Base-by-base conservation (phyloP, 495 filamentous ascomycete species). In the Podospora bellae-mahoneyi region DNA sequence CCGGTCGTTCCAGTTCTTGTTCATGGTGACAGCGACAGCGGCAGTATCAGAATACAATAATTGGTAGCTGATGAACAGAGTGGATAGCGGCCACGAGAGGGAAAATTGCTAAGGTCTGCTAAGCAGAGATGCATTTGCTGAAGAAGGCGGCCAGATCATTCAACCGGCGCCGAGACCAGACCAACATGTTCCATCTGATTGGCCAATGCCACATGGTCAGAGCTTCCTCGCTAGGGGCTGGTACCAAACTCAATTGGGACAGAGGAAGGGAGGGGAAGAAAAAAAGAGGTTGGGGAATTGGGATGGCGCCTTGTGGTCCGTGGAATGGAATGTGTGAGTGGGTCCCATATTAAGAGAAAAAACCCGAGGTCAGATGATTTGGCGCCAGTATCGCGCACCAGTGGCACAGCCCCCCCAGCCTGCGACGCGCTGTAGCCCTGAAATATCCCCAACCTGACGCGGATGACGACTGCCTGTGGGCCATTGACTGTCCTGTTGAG, bases 1-100 rank as follows among this genome's bases (percentile, higher is more conserved):
- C 64, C 81, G 76, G 72, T 84, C 82, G 65, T 81, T 82, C 82
- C 82, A 84, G 71, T 84, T 84, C 66, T 83, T 84, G 70, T 83
- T 84, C 80, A 82, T 84, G 26, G 67, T 72, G 68, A 60, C 32
- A 19, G 39, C 5, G 57, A 23, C 34, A 56, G 30, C n/a, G 55
- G 23, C 55, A 20, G 55, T 20, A 26, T 15, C 55, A 58, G 13
- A 5, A 20, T 58, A 58, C 28, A 30, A 30, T 32, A 20, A 54
- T 62, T 34, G 60, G 61, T 69, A 65, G 67, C 56, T 64, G 28
- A 63, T 57, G 72, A 64, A 69, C 70, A 65, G 65, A 62, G 13
- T 57, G 56, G 16, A 60, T 59, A 71, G 57, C 26, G 62, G 56
- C 18, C 10, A 32, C 53, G 27, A 32, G 39, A 48, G 66, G 27